Conservation (phyloP, 2,329 filamentous ascomycete genomes). For the Exophiala bonariae region DNA sequence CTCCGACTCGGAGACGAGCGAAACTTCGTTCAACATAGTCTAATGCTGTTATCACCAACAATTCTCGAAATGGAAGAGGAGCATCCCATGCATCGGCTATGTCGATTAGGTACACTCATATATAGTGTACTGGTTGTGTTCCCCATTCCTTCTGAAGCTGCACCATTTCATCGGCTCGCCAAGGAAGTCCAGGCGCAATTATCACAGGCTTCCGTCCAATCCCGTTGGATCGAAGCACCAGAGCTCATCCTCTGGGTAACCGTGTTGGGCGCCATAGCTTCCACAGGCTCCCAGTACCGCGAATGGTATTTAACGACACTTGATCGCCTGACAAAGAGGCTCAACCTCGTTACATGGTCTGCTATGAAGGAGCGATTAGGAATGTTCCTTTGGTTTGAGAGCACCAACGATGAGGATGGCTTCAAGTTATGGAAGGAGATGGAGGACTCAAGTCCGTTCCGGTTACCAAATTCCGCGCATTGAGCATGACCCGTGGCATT, state of each 20-base stretch:
- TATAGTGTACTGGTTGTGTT: constrained; percentile 42
- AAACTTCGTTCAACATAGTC: constrained; percentile 39
- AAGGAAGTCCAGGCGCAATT: constrained; percentile 31
- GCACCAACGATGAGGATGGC: constrained; percentile 28
- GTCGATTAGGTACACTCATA: constrained; percentile 37
- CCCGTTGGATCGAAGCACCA: constrained; percentile 31
- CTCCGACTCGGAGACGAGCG: constrained; percentile 37
- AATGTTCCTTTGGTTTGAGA: constrained; percentile 27
- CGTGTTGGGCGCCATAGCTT: constrained; percentile 40
- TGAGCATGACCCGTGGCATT: too few species aligned
- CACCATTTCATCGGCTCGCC: constrained; percentile 35
- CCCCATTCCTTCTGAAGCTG: constrained; percentile 39
- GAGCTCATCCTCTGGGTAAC: constrained; percentile 38
- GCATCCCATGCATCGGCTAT: constrained; percentile 35
- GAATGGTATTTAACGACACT: constrained; percentile 36
- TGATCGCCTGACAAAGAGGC: constrained; percentile 21
- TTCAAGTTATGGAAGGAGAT: constrained; percentile 27
- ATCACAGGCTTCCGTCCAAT: constrained; percentile 22
- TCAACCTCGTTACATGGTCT: constrained; percentile 24
- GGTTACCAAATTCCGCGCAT: constrained; percentile 1
- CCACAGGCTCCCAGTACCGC: constrained; percentile 32
- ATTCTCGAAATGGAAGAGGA: constrained; percentile 24
- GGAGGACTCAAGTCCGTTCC: constrained; percentile 15
- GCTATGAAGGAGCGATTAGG: constrained; percentile 22
- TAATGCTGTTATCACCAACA: constrained; percentile 34